Evolutionary conservation across 2,329 filamentous ascomycete species (phyloP), one percentile per base, ranked within the genome.

Genomic region (Aspergillus calidoustus): DNA sequence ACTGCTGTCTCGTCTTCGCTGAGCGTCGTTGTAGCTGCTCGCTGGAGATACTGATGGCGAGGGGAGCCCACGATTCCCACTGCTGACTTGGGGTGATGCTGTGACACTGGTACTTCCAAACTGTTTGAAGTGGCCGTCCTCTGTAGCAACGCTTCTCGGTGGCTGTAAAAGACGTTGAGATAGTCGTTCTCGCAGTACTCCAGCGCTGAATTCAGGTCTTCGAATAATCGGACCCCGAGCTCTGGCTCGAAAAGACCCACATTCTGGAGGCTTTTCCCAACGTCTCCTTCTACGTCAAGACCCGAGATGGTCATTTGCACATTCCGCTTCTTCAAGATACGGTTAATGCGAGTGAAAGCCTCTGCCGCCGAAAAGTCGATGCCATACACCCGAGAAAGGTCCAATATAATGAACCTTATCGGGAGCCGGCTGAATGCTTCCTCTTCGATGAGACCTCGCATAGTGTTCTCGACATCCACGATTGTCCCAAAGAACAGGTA

Each of bases 401-500:
- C 95, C 44, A 99, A 83, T 19, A 99, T 87, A 47, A 99, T 82
- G 74, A 93, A 99, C 67, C 92, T 90, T 73, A 98, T 95, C 0
- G 94, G 93, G 56, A 89, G 86, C 66, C 87, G 82, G 28, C 83
- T 81, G 73, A 97, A 98, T 2, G 88, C 86, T 64, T 94, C 89
- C 31, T 96, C 92, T 30, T 93, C 89, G 51, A 98, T 89, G 34
- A 98, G 80, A 4, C 84, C 87, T 23, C 93, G 87, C 64, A 98
- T 93, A 66, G 90, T 90, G 65, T 92, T 91, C 76, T 99, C 95
- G 0, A 99, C 94, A 52, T 92, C 92, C 57, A 97, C 94, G 66
- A 99, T 97, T 3, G 93, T 98, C 17, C 95, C 95, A 69, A 99
- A 99, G 82, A 99, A 99, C n/a, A 99, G 86, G 72, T 94, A 98